phyloP scores from a whole-genome alignment of 352 stramenopile species.

The Phytopythium aichiense region DNA sequence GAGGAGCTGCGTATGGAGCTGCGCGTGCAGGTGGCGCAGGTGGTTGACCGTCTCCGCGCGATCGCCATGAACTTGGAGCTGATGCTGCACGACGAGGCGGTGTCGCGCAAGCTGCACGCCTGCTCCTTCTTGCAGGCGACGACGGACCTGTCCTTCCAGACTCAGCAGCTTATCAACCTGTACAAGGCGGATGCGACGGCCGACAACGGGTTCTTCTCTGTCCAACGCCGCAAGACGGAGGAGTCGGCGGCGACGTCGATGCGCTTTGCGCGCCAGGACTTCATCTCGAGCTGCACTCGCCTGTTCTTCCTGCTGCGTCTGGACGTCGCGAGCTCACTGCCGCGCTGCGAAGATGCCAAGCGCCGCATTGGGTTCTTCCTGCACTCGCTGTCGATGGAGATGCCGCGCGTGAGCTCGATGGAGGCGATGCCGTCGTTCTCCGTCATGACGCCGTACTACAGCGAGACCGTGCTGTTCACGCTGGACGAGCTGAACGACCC shows the following conservation, averaged over 20 bases:
- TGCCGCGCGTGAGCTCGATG: constrained; percentile 67
- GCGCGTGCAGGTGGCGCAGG: constrained; percentile 60
- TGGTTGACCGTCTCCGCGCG: constrained; percentile 47
- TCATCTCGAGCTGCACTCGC: constrained; percentile 71
- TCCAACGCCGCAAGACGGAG: constrained; percentile 24
- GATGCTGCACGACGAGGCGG: constrained; percentile 48
- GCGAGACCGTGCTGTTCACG: constrained; percentile 82
- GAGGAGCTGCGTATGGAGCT: constrained; percentile 58
- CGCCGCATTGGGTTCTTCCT: constrained; percentile 87
- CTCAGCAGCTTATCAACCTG: constrained; percentile 56
- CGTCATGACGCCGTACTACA: constrained; percentile 88
- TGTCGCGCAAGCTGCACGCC: constrained; percentile 44
- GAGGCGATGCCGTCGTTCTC: constrained; percentile 87
- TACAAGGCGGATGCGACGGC: constrained; percentile 61
- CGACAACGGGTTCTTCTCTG: constrained; percentile 52
- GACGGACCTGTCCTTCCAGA: constrained; percentile 59
- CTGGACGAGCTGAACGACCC: constrained; percentile 84
- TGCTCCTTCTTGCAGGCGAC: constrained; percentile 64
- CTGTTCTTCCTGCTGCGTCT: constrained; percentile 79
- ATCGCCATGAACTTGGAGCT: constrained; percentile 45
- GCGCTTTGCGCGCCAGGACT: constrained; percentile 54
- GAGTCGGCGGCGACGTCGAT: constrained; percentile 26
- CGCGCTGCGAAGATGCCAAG: constrained; percentile 77
- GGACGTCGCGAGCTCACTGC: constrained; percentile 64
- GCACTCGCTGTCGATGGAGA: constrained; percentile 81